These are phyloP conservation scores for Podospora pseudocomata DNA, from an alignment of 495 filamentous ascomycete species.

Conservation along the genomic window DNA sequence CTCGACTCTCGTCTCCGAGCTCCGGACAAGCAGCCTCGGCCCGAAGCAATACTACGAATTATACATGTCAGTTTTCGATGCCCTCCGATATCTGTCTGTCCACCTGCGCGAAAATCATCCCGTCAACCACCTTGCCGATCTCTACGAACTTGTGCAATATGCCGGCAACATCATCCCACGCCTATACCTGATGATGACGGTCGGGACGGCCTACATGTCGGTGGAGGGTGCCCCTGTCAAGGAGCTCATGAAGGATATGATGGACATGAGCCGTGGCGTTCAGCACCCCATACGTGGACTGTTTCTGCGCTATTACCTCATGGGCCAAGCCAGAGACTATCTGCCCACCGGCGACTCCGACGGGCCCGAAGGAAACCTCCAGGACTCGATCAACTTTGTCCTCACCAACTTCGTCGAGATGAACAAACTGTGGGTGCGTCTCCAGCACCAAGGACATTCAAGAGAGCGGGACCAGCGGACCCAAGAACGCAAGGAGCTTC, in stretches of 20 bases:
- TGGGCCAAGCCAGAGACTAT: constrained; percentile 86
- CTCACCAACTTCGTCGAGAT: constrained; percentile 99
- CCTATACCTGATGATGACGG: constrained; percentile 97
- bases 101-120: constrained; percentile 97
- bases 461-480: constrained; percentile 88
- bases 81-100: constrained; percentile 89
- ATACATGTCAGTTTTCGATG: constrained; percentile 99
- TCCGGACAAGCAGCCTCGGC: constrained; percentile 89
- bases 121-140: constrained; percentile 93
- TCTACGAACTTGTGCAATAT: constrained; percentile 99
- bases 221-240: constrained; percentile 98
- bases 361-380: constrained; percentile 93
- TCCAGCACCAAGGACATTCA: constrained; percentile 97
- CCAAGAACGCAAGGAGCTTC: constrained; percentile 90
- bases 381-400: constrained; percentile 95
- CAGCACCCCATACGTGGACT: constrained; percentile 94
- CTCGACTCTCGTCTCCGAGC: constrained; percentile 94
- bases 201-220: constrained; percentile 97
- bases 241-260: constrained; percentile 99
- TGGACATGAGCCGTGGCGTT: constrained; percentile 98
- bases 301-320: constrained; percentile 93
- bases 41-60: constrained; percentile 99
- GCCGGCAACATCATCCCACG: constrained; percentile 96
- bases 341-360: constrained; percentile 78
- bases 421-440: constrained; percentile 98